Percentiles rank a stretch among this genome's conserved stretches.
Conservation (phyloP, 208 protist genomes). For the Acanthamoeba quina region DNA sequence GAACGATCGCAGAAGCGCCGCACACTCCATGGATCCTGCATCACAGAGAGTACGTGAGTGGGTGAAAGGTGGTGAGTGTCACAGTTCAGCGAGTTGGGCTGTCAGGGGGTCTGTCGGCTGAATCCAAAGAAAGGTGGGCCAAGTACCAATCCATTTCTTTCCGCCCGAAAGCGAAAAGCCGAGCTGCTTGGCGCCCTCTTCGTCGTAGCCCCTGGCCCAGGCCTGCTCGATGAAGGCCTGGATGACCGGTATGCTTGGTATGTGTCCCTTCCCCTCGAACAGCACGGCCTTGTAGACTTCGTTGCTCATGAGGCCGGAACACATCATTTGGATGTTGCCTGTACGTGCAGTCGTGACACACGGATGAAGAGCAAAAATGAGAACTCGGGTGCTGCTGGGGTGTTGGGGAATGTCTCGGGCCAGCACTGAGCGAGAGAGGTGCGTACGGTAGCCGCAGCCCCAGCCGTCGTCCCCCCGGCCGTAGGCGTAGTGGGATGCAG, state of each 20-base stretch:
- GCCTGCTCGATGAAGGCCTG: conserved; percentile 71
- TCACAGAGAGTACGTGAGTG: neutral
- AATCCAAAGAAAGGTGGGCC: neutral
- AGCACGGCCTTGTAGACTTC: conserved; percentile 53
- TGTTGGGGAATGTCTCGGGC: too few relatives aligned
- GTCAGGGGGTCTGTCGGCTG: neutral
- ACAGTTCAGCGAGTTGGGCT: neutral
- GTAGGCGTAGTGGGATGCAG: conserved; percentile 61
- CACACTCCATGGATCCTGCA: conserved; percentile 70
- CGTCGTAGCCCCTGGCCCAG: conserved; percentile 64
- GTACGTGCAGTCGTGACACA: neutral
- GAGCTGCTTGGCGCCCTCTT: conserved; percentile 52
- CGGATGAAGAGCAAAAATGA: neutral
- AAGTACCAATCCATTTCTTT: conserved; percentile 71
- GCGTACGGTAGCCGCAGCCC: neutral
- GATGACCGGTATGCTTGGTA: conserved; percentile 69
- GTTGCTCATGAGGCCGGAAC: conserved; percentile 53
- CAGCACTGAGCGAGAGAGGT: neutral
- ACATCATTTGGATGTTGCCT: conserved; percentile 76
- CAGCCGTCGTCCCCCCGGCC: conserved; percentile 69
- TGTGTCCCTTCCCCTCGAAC: conserved; percentile 61
- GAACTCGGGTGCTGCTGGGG: too few relatives aligned
- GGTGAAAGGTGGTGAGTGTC: neutral
- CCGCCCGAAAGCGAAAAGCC: conserved; percentile 50
- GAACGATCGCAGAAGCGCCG: conserved; percentile 71